These are phyloP conservation scores for Streptanthus diversifolius DNA, from an alignment of 345 rosid species.

Conservation along the genomic window DNA sequence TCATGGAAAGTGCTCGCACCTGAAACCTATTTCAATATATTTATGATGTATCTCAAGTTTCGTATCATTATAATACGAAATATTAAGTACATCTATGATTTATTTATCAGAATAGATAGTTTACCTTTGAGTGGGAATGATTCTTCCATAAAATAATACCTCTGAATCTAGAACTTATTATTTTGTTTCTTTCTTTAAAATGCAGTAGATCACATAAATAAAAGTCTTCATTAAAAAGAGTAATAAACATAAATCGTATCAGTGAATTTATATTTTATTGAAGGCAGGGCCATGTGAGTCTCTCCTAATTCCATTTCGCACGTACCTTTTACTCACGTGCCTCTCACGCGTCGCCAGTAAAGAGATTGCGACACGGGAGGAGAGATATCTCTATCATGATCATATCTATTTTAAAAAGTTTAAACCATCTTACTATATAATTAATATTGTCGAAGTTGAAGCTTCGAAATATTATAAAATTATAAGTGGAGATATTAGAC, in stretches of 20 bases:
- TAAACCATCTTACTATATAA: background rate
- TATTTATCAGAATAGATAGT: background rate
- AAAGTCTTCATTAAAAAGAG: background rate
- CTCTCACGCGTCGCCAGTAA: constrained; percentile 33
- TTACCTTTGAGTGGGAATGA: background rate
- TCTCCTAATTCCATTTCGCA: constrained; percentile 9
- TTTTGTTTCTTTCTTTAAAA: background rate
- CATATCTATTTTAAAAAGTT: background rate
- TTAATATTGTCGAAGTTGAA: constrained; percentile 12
- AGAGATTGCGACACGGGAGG: constrained; percentile 30
- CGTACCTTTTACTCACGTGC: constrained; percentile 36
- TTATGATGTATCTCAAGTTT: background rate
- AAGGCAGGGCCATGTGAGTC: constrained; percentile 31
- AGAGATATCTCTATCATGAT: constrained; percentile 29
- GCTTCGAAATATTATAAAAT: constrained; percentile 19
- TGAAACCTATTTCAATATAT: background rate
- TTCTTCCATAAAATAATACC: background rate
- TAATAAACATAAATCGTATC: constrained; percentile 11
- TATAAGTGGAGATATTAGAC: background rate
- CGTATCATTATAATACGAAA: background rate
- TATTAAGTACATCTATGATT: background rate
- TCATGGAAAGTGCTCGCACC: constrained; percentile 27
- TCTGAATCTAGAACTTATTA: background rate
- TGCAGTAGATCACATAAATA: constrained; percentile 8
- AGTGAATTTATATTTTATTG: constrained; percentile 4